Base-by-base conservation (phyloP, 306 rosid genomes). In the Comarum palustre region DNA sequence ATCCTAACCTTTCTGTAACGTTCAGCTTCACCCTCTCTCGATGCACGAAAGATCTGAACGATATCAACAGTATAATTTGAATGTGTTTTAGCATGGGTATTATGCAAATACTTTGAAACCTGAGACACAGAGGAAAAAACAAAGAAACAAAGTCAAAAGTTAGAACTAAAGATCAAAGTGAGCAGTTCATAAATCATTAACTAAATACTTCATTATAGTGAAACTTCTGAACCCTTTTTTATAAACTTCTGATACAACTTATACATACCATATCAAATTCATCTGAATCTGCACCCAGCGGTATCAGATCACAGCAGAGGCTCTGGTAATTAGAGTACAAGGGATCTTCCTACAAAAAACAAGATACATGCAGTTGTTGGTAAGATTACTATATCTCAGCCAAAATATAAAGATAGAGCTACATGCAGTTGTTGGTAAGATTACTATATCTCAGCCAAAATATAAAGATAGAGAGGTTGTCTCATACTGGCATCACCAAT, bases 81-180 rank as follows among this genome's bases (percentile, higher is more conserved):
- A 84, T 94, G 99, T 16, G 97, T 91, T 79, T 88, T 76, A 4
- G 97, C 97, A 68, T 91, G 99, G 72, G 99, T 91, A 75, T 94
- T 87, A 76, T 82, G 85, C 87, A 76, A 80, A 75, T 94, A 94
- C 73, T 86, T 86, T 45, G 87, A 87, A 84, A 93, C 84, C 98
- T 93, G 81, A 66, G 67, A 57, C 41, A 72, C 27, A 5, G 36
- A 5, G 36, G 22, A 22, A 15, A 75, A 17, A 7, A 20, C 25
- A n/a, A 67, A 41, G 22, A 52, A 12, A 57, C 63, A 25, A 13
- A 57, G 34, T 12, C 34, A 24, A 51, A 51, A 50, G 66, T 68
- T 73, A 75, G 73, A 78, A 61, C 55, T 68, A 75, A 43, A 54
- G 46, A 75, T 17, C 60, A 71, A 73, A 51, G 3, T 58, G 27